These are phyloP conservation scores for Candida glaebosa DNA, from an alignment of 805 yeast species.

Conservation along the genomic window DNA sequence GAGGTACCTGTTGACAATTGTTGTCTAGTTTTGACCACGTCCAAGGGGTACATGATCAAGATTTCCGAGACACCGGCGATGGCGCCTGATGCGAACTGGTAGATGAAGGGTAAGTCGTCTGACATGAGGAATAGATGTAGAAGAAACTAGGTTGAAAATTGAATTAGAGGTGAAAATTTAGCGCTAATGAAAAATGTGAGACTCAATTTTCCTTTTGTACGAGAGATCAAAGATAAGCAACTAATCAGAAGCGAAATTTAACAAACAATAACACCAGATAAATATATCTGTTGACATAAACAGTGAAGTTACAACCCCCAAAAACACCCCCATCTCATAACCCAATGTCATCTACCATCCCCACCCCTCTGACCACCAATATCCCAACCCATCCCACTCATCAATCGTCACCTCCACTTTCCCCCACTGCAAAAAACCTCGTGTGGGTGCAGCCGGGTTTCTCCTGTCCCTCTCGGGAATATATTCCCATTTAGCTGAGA, in stretches of 20 bases:
- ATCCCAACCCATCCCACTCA: background rate
- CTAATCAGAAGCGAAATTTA: too few relatives aligned
- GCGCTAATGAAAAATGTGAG: background rate
- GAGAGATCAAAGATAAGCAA: too few relatives aligned
- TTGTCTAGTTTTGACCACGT: conserved; percentile 94
- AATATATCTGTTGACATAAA: too few relatives aligned
- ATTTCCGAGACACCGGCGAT: conserved; percentile 97
- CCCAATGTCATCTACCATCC: too few relatives aligned
- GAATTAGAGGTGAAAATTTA: background rate
- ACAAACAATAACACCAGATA: too few relatives aligned
- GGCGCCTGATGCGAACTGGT: conserved; percentile 91
- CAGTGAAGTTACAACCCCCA: too few relatives aligned
- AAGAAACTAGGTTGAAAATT: background rate
- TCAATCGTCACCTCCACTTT: background rate
- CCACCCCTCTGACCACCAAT: background rate
- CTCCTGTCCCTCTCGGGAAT: background rate
- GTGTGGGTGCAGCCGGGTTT: background rate
- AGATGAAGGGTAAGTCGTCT: conserved; percentile 67
- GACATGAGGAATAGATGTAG: conserved; percentile 7
- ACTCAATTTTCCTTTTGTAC: background rate
- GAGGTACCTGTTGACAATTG: conserved; percentile 73
- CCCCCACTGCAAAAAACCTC: background rate
- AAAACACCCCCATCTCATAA: too few relatives aligned
- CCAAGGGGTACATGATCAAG: conserved; percentile 92
- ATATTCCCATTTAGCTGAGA: too few relatives aligned